phyloP scores from a whole-genome alignment of 495 filamentous ascomycete genomes.

The Jackrogersella minutella region DNA sequence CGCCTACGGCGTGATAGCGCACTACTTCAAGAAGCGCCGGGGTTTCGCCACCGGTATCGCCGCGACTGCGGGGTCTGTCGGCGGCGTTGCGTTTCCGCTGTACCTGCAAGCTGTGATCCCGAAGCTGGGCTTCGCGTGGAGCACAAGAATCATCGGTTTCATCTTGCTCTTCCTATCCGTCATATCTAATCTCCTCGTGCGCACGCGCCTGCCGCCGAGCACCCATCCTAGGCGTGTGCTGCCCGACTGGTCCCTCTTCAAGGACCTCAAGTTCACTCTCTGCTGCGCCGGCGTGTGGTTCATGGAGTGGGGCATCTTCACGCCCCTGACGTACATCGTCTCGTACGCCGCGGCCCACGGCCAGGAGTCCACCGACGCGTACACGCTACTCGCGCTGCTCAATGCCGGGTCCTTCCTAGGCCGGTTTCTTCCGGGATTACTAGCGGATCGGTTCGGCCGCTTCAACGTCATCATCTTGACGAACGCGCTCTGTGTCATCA shows the following conservation, averaged over 20 bases:
- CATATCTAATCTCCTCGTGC: slow-evolving; percentile 62
- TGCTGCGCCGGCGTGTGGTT: slow-evolving; percentile 64
- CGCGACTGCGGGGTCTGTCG: slow-evolving; percentile 65
- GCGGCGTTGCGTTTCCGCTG: slow-evolving; percentile 69
- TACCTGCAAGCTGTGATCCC: slow-evolving; percentile 59
- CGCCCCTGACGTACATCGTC: slow-evolving; percentile 56
- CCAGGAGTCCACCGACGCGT: slow-evolving; percentile 63
- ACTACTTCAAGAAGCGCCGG: slow-evolving; percentile 69
- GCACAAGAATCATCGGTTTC: slow-evolving; percentile 65
- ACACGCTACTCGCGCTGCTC: slow-evolving; percentile 67
- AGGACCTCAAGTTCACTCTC: slow-evolving; percentile 62
- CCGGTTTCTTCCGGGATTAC: slow-evolving; percentile 71
- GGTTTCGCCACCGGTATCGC: slow-evolving; percentile 72
- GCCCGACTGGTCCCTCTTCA: slow-evolving; percentile 64
- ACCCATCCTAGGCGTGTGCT: slow-evolving; percentile 44
- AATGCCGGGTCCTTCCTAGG: slow-evolving; percentile 69
- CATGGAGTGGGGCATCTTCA: slow-evolving; percentile 59
- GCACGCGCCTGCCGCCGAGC: slow-evolving; percentile 58
- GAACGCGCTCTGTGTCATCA: slow-evolving; percentile 69
- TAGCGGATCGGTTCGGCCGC: slow-evolving; percentile 70
- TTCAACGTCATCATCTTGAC: slow-evolving; percentile 63
- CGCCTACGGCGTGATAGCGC: slow-evolving; percentile 65
- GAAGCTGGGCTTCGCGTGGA: slow-evolving; percentile 64
- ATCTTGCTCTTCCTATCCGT: slow-evolving; percentile 63
- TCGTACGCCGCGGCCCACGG: slow-evolving; percentile 63